These are phyloP conservation scores for Eutrema heterophyllum DNA, from an alignment of 345 rosid genomes.

Conservation along the genomic window DNA sequence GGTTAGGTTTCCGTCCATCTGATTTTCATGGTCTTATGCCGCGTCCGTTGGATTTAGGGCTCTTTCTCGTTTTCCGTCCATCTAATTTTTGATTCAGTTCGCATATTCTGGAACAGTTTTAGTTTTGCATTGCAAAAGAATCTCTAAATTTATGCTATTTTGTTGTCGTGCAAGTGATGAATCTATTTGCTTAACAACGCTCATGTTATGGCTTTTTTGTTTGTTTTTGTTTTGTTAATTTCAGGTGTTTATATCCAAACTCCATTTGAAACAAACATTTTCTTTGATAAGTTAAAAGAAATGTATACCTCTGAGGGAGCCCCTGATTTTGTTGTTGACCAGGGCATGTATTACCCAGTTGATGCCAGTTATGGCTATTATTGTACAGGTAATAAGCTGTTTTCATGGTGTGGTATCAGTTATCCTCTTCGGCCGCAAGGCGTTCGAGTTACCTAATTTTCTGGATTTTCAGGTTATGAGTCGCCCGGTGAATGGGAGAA, in stretches of 20 bases:
- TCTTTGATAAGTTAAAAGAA: conserved; percentile 43
- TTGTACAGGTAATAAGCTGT: conserved; percentile 65
- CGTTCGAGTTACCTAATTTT: background rate
- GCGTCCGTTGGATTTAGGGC: background rate
- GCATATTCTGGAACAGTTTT: too few relatives aligned
- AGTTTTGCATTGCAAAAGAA: background rate
- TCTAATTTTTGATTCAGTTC: too few relatives aligned
- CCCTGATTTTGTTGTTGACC: conserved; percentile 66
- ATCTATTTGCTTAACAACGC: background rate
- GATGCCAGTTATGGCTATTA: conserved; percentile 77
- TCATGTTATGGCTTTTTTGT: background rate
- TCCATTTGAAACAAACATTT: conserved; percentile 33
- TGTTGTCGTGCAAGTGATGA: background rate
- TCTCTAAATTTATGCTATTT: background rate
- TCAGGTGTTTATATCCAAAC: conserved; percentile 43
- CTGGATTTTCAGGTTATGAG: conserved; percentile 57
- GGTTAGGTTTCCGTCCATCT: background rate
- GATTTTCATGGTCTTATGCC: background rate
- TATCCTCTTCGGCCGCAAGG: background rate
- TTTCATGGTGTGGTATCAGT: background rate
- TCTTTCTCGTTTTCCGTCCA: background rate
- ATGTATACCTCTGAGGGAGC: conserved; percentile 77
- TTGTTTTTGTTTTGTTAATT: conserved; percentile 24
- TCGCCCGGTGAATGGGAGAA: conserved; percentile 93
- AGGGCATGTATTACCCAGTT: conserved; percentile 72